phyloP scores from a whole-genome alignment of 352 stramenopile species.

The Phytophthora chlamydospora region DNA sequence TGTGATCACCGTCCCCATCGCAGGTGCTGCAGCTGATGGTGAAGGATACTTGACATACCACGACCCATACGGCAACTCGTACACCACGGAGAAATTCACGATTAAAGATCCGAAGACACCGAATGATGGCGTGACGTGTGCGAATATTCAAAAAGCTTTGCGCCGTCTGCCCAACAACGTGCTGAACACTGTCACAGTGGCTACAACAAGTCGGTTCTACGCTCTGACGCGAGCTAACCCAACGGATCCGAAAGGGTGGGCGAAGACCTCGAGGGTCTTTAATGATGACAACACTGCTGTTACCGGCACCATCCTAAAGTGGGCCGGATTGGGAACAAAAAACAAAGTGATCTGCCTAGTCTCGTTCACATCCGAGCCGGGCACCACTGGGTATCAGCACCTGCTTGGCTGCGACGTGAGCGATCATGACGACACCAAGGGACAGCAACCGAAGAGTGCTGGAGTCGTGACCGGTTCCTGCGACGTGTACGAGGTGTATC shows the following conservation, averaged over 20 bases:
- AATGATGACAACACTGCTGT: slow-evolving; percentile 2
- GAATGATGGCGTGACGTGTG: slow-evolving; percentile 28
- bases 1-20: too few relatives aligned
- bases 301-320: too few relatives aligned
- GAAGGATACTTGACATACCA: slow-evolving; percentile 65
- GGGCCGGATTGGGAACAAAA: not conserved
- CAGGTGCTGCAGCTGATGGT: too few relatives aligned
- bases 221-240: slow-evolving; percentile 33
- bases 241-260: not conserved
- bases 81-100: slow-evolving; percentile 52
- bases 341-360: slow-evolving; percentile 43
- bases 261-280: slow-evolving; percentile 8
- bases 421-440: slow-evolving; percentile 23
- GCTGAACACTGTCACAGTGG: slow-evolving; percentile 58
- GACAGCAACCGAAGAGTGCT: slow-evolving; percentile 45
- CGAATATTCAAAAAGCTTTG: slow-evolving; percentile 47
- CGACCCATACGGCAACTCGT: slow-evolving; percentile 77
- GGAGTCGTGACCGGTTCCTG: slow-evolving; percentile 28
- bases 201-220: too few relatives aligned
- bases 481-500: slow-evolving; percentile 43
- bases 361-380: slow-evolving; percentile 53
- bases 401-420: slow-evolving; percentile 55
- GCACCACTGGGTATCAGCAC: slow-evolving; percentile 64
- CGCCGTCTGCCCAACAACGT: slow-evolving; percentile 68
- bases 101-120: slow-evolving; percentile 6